These are phyloP conservation scores for Protea cynaroides DNA, from an alignment of 164 flowering plant genomes.

Conservation along the genomic window DNA sequence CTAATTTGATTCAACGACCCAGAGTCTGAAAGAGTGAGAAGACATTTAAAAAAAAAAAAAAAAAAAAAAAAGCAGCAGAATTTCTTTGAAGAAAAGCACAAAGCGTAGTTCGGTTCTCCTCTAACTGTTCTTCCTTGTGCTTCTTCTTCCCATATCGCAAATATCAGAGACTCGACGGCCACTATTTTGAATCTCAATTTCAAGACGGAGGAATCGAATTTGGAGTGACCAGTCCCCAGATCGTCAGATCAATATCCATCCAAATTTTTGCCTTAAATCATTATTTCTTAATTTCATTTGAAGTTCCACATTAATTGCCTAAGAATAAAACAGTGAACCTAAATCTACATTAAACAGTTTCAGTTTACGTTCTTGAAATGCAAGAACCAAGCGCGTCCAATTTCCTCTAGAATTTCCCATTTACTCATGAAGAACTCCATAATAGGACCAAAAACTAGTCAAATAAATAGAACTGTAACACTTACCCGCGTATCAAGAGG, in stretches of 20 bases:
- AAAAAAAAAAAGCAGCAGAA: neutral
- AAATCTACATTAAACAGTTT: neutral
- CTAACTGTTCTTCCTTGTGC: too few species aligned
- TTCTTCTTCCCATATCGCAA: neutral
- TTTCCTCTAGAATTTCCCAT: neutral
- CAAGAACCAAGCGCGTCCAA: neutral
- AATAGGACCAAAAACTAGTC: too few species aligned
- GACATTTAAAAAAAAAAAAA: neutral
- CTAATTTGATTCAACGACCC: neutral
- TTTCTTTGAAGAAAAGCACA: neutral
- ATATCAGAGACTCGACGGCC: neutral
- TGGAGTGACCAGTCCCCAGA: too few species aligned
- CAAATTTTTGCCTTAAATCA: neutral
- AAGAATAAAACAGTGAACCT: too few species aligned
- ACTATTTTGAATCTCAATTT: too few species aligned
- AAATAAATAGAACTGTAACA: neutral
- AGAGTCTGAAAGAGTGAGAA: neutral
- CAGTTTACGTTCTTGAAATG: neutral
- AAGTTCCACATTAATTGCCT: neutral
- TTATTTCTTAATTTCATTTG: neutral
- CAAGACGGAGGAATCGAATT: too few species aligned
- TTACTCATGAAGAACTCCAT: neutral
- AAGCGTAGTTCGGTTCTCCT: neutral
- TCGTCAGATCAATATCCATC: neutral
- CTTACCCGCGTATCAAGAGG: slow-evolving; percentile 70